A percentile compares a stretch with the other conserved stretches of the same genome.
Evolutionary conservation across 306 rosid genomes (phyloP).

Genomic region (Quercus cerris): DNA sequence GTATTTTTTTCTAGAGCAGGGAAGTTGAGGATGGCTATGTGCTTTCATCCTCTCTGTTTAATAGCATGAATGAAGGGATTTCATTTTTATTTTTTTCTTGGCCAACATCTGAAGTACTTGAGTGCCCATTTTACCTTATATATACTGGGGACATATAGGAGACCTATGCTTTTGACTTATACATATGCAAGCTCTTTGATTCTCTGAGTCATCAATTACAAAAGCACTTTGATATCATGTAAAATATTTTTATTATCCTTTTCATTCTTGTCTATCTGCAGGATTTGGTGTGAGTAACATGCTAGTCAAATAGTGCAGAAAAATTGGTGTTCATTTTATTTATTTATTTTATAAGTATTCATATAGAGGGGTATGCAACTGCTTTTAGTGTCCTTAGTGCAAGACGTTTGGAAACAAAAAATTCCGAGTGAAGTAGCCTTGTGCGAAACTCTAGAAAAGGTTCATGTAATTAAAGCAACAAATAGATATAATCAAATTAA

Average conservation of each 20-base stretch:
- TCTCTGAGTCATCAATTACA: too few species aligned
- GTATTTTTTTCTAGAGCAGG: neutral
- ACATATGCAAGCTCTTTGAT: neutral
- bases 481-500: neutral
- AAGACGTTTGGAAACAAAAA: too few species aligned
- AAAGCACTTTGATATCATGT: neutral
- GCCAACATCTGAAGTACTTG: neutral
- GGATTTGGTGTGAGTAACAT: constrained; percentile 2
- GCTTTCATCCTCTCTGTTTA: neutral
- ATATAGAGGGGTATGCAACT: neutral
- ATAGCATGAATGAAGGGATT: neutral
- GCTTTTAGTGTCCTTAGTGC: neutral
- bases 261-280: neutral
- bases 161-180: neutral
- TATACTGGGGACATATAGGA: neutral
- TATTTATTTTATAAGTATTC: too few species aligned
- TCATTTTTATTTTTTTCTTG: neutral
- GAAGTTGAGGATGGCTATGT: neutral
- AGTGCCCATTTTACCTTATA: neutral
- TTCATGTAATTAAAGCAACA: neutral
- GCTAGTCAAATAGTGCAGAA: constrained; percentile 13
- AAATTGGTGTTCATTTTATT: neutral
- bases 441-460: neutral
- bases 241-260: neutral
- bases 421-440: neutral